These are phyloP conservation scores for Lentinula raphanica DNA, from an alignment of 768 basidiomycete genomes.

Conservation along the genomic window DNA sequence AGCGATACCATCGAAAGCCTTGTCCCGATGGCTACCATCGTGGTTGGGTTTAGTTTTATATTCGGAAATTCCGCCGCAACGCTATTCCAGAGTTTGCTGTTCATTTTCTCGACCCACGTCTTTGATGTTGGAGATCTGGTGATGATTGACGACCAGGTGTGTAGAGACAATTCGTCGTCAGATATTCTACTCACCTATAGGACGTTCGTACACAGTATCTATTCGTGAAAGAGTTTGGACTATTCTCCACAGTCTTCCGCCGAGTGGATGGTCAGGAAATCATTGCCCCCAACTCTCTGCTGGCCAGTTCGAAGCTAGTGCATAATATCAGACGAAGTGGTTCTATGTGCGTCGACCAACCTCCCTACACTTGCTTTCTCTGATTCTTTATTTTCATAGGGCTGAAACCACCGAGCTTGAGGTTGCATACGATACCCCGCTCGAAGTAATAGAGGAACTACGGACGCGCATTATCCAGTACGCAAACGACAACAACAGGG, in stretches of 20 bases:
- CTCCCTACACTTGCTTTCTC: background rate
- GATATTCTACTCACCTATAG: constrained; percentile 1
- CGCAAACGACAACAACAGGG: constrained; percentile 58
- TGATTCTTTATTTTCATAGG: constrained; percentile 23
- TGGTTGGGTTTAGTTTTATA: constrained; percentile 81
- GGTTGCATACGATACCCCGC: constrained; percentile 64
- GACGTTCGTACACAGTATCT: constrained; percentile 25
- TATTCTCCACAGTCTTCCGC: constrained; percentile 74
- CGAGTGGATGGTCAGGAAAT: constrained; percentile 80
- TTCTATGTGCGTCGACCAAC: constrained; percentile 51
- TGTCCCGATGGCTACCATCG: constrained; percentile 73
- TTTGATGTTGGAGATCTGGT: constrained; percentile 81
- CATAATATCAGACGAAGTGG: constrained; percentile 73
- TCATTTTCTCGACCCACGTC: constrained; percentile 83
- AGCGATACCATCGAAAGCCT: constrained; percentile 63
- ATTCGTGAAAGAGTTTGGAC: constrained; percentile 70
- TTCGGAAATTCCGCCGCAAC: constrained; percentile 80
- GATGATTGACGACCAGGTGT: constrained; percentile 70
- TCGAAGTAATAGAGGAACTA: constrained; percentile 67
- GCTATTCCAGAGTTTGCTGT: constrained; percentile 77
- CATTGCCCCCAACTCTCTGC: constrained; percentile 69
- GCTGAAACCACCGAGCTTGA: constrained; percentile 67
- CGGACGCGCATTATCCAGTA: constrained; percentile 54
- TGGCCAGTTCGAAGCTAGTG: constrained; percentile 67
- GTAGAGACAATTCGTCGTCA: background rate